Conservation (phyloP, 1,139 yeast species). For the Suzukiozyma palmioleophila region DNA sequence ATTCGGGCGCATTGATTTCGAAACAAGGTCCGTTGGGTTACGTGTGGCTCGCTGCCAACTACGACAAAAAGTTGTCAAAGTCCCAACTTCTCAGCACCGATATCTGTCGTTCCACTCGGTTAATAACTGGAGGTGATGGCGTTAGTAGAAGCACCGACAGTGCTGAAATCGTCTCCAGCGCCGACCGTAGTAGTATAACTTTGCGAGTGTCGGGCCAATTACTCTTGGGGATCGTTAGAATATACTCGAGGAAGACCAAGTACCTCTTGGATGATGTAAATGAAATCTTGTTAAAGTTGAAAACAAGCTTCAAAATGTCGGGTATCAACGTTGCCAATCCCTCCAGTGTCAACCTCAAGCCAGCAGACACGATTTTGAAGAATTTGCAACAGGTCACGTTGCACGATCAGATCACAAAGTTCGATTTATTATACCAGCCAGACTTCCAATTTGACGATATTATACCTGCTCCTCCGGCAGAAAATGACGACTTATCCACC, state of each 20-base stretch:
- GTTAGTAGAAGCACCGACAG: background rate
- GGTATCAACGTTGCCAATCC: conserved; percentile 18
- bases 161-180: conserved; percentile 5
- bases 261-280: conserved; percentile 81
- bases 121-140: background rate
- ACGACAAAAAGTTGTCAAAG: conserved; percentile 76
- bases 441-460: conserved; percentile 55
- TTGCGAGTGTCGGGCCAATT: conserved; percentile 85
- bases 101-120: conserved; percentile 50
- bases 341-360: conserved; percentile 39
- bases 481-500: background rate
- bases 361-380: conserved; percentile 47
- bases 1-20: conserved; percentile 25
- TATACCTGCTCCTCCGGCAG: background rate
- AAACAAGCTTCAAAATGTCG: conserved; percentile 59
- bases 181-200: conserved; percentile 44
- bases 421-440: conserved; percentile 65
- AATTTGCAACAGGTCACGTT: conserved; percentile 56
- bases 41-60: conserved; percentile 91
- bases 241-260: conserved; percentile 82
- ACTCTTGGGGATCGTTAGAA: conserved; percentile 81
- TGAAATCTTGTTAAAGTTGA: conserved; percentile 70
- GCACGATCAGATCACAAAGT: conserved; percentile 75
- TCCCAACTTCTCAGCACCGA: conserved; percentile 71
- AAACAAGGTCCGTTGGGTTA: conserved; percentile 83